Conservation (phyloP, 108 stramenopile genomes). For the Aurantiochytrium sp. region DNA sequence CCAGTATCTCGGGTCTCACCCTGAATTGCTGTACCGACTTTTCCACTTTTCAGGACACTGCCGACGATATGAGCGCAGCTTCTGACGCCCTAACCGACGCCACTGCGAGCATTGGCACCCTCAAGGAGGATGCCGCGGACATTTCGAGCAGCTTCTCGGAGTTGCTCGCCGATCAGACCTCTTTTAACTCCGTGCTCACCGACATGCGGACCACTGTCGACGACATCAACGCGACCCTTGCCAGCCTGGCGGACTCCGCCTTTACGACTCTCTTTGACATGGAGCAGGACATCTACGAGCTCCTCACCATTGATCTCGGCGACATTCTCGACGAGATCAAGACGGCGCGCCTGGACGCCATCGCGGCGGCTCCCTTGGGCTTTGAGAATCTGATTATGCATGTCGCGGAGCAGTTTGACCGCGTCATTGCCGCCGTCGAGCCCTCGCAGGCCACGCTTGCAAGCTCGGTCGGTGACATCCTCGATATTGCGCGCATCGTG, state of each 20-base stretch:
- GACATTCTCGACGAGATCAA: neutral
- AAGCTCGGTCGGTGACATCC: too few species aligned
- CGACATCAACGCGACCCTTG: neutral
- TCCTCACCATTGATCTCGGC: neutral
- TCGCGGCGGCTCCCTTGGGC: neutral
- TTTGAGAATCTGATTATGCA: neutral
- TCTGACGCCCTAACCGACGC: neutral
- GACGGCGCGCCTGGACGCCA: neutral
- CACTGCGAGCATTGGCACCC: neutral
- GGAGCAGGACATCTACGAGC: neutral
- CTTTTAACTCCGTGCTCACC: too few species aligned
- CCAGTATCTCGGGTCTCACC: neutral
- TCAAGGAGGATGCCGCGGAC: neutral
- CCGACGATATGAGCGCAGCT: neutral
- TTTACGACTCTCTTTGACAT: neutral
- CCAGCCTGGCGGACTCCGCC: neutral
- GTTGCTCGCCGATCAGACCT: too few species aligned
- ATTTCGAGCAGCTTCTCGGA: neutral
- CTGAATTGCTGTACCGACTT: neutral
- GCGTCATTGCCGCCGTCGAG: neutral
- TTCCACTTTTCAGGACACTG: neutral
- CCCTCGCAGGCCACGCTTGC: neutral
- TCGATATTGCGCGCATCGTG: neutral
- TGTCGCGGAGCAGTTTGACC: neutral
- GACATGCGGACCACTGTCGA: neutral